Evolutionary conservation across 345 rosid species (phyloP).

Genomic region (Cardiospermum halicacabum): DNA sequence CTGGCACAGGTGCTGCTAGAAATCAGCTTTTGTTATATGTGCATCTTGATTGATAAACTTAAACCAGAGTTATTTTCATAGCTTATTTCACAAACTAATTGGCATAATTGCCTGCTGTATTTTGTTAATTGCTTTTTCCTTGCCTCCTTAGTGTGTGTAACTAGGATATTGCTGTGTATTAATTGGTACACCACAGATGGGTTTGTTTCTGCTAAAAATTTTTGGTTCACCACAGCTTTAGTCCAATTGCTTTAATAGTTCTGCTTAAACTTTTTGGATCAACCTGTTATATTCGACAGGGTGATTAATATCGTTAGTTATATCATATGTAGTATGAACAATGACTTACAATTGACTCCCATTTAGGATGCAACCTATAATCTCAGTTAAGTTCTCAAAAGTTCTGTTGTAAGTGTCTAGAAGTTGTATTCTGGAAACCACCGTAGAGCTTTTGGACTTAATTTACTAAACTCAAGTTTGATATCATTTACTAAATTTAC

Average conservation of each 20-base stretch:
- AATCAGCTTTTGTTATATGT: conserved; percentile 6
- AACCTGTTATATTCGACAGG: background rate
- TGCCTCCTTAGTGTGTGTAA: background rate
- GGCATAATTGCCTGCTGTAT: background rate
- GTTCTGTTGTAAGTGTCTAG: background rate
- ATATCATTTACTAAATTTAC: background rate
- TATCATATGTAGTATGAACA: too few species aligned
- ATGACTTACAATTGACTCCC: background rate
- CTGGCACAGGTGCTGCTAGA: conserved; percentile 75
- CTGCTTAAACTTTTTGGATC: background rate
- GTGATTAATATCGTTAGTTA: too few species aligned
- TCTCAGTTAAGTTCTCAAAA: background rate
- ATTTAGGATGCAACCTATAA: background rate
- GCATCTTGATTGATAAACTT: background rate
- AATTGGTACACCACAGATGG: background rate
- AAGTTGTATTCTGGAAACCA: background rate
- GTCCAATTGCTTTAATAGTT: too few species aligned
- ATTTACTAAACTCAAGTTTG: background rate
- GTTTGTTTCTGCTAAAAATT: background rate
- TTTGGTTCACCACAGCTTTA: background rate
- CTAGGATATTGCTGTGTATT: background rate
- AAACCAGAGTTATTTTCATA: too few species aligned
- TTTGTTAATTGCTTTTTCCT: background rate
- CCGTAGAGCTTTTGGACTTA: background rate
- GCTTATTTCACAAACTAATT: background rate